Conservation (phyloP, 2,329 filamentous ascomycete species). For the Trichothecium roseum region DNA sequence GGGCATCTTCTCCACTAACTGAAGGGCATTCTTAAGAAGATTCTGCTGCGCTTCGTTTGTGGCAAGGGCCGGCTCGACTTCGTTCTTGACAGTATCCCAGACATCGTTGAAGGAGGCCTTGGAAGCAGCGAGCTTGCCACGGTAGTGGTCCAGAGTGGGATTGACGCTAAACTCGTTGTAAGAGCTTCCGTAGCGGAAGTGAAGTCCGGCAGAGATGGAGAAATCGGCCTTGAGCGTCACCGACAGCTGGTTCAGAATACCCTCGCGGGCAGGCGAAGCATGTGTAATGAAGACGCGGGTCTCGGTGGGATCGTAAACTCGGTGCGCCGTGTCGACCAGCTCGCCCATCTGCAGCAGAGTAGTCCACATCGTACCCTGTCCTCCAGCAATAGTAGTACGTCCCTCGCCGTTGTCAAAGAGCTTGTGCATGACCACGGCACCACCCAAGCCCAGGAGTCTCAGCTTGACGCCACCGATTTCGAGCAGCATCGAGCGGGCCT, state of each 20-base stretch:
- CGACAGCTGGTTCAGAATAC: conserved; percentile 92
- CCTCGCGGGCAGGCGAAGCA: conserved; percentile 90
- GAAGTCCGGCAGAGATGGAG: conserved; percentile 91
- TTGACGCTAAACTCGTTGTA: conserved; percentile 99
- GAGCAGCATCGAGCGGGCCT: conserved; percentile 89
- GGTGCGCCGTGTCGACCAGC: conserved; percentile 92
- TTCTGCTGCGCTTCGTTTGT: conserved; percentile 93
- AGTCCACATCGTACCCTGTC: conserved; percentile 99
- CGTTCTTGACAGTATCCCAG: conserved; percentile 95
- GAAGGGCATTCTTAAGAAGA: conserved; percentile 79
- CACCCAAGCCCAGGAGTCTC: conserved; percentile 82
- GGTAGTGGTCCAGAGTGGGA: conserved; percentile 94
- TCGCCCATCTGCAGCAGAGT: conserved; percentile 97
- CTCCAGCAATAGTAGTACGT: conserved; percentile 93
- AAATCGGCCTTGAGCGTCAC: conserved; percentile 97
- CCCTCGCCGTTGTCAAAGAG: conserved; percentile 98
- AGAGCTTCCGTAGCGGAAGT: conserved; percentile 97
- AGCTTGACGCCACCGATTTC: conserved; percentile 95
- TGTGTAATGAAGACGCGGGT: conserved; percentile 95
- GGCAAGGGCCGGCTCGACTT: conserved; percentile 88
- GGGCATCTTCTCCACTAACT: conserved; percentile 97
- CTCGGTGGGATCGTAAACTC: conserved; percentile 96
- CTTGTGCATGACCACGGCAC: conserved; percentile 99
- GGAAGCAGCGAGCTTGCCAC: conserved; percentile 93
- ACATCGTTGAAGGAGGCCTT: conserved; percentile 99